Conservation (phyloP, 192 early-diverging fungal species). For the Oehlia diaphana region DNA sequence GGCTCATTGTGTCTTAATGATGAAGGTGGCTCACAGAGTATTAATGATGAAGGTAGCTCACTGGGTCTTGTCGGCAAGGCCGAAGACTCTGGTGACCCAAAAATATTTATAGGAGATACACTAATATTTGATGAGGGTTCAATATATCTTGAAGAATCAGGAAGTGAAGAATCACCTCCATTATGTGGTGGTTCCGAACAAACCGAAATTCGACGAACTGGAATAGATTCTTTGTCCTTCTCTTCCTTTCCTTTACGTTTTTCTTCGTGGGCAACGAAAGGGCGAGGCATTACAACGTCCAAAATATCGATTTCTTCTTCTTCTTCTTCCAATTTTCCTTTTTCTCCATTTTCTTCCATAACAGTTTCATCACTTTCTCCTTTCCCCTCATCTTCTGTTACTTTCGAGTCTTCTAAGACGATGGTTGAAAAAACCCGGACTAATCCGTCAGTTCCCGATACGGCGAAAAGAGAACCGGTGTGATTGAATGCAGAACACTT, state of each 20-base stretch:
- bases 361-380: constrained; percentile 31
- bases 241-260: not conserved
- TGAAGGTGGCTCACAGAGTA: not conserved
- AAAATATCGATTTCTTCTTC: not conserved
- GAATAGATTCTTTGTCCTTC: not conserved
- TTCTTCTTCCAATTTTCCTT: constrained; percentile 3
- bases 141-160: not conserved
- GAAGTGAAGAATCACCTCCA: not conserved
- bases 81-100: not conserved
- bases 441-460: constrained; percentile 75
- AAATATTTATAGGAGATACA: not conserved
- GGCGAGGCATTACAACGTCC: not conserved
- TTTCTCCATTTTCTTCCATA: not conserved
- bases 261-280: not conserved
- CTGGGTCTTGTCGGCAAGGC: not conserved
- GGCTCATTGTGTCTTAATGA: not conserved
- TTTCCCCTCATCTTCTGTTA: constrained; percentile 27
- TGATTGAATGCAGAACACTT: constrained; percentile 71
- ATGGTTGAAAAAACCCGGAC: constrained; percentile 77
- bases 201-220: not conserved
- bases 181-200: not conserved
- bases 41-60: no score
- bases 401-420: constrained; percentile 38
- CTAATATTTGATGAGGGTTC: no score
- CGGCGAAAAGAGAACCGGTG: constrained; percentile 76